phyloP scores from a whole-genome alignment of 1,284 basidiomycete genomes.

The Moesziomyces parantarcticus region DNA sequence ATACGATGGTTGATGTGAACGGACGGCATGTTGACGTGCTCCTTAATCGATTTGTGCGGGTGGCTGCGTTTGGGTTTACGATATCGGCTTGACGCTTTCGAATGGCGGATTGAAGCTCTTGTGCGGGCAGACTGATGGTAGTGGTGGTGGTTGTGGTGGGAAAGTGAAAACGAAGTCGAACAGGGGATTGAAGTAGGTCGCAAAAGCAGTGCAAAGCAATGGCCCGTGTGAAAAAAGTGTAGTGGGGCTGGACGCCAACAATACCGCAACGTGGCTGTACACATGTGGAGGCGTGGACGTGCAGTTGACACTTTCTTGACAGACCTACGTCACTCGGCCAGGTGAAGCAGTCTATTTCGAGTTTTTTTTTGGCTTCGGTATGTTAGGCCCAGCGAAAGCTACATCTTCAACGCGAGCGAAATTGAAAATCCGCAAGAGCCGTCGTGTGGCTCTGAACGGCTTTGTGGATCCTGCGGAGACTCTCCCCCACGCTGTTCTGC shows the following conservation, averaged over 20 bases:
- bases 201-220: background rate
- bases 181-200: background rate
- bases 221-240: background rate
- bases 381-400: no score
- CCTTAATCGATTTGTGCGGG: background rate
- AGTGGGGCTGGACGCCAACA: background rate
- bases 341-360: no score
- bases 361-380: no score
- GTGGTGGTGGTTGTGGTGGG: background rate
- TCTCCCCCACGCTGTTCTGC: slow-evolving; percentile 11
- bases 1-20: slow-evolving; percentile 51
- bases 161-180: background rate
- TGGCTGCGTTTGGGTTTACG: no score
- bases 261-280: no score
- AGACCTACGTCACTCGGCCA: background rate
- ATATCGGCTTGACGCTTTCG: no score
- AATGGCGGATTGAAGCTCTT: no score
- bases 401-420: background rate
- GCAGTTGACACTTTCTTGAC: background rate
- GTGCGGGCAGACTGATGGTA: no score
- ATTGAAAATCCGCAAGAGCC: background rate
- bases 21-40: slow-evolving; percentile 28
- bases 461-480: background rate
- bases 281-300: background rate
- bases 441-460: background rate